A percentile compares a stretch with the other conserved stretches of the same genome.
These are phyloP conservation scores for Botrytis sinoallii DNA, from an alignment of 2,329 filamentous ascomycete species.

Conservation along the genomic window DNA sequence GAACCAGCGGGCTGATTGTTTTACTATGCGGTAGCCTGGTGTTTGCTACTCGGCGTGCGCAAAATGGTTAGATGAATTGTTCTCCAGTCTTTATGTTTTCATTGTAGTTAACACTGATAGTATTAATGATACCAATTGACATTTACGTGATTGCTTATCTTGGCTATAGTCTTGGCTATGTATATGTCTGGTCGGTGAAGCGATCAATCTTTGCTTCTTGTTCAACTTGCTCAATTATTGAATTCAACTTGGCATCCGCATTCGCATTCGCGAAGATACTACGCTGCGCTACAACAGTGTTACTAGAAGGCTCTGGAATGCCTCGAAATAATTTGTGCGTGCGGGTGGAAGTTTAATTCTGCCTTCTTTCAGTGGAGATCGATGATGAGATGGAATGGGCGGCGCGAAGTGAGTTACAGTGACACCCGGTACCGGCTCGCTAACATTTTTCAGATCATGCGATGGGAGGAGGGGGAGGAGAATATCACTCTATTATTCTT, in stretches of 20 bases:
- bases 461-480: not conserved
- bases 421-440: not conserved
- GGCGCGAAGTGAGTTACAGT: not conserved
- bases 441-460: not conserved
- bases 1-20: not conserved
- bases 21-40: not conserved
- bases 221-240: not conserved
- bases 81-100: not conserved
- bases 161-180: not conserved
- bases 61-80: constrained; percentile 1
- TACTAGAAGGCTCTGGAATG: too few relatives aligned
- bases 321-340: not conserved
- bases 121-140: not conserved
- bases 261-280: not conserved
- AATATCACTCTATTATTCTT: not conserved
- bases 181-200: not conserved
- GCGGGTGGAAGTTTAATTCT: not conserved
- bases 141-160: not conserved
- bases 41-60: not conserved
- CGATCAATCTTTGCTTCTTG: not conserved
- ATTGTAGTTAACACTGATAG: not conserved
- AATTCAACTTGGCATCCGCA: not conserved
- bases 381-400: not conserved
- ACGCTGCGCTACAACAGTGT: not conserved
- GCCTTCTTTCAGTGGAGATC: constrained; percentile 10